These are phyloP conservation scores for Lactifluus subvellereus DNA, from an alignment of 768 basidiomycete species.

Conservation along the genomic window DNA sequence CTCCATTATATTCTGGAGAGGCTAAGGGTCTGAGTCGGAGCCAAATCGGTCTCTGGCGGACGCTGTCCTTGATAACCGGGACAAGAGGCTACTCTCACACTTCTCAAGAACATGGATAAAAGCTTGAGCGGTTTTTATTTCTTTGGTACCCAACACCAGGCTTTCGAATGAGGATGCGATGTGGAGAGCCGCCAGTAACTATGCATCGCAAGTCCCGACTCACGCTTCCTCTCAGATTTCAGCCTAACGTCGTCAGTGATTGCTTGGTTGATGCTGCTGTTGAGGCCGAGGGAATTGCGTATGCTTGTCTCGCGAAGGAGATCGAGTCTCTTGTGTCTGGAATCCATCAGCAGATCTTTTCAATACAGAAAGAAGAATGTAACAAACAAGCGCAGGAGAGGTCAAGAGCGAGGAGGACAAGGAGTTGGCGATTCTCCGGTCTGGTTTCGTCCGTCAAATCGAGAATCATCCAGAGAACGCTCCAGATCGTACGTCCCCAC, in stretches of 20 bases:
- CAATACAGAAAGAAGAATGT: conserved; percentile 14
- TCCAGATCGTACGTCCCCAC: conserved; percentile 6
- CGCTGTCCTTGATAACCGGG: not conserved
- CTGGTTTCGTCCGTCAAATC: conserved; percentile 3
- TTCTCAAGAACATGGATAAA: not conserved
- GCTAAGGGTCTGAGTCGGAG: not conserved
- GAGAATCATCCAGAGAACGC: conserved; percentile 6
- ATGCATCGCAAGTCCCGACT: conserved; percentile 5
- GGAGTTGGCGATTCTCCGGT: not conserved
- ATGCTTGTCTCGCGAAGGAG: not conserved
- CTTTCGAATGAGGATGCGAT: conserved; percentile 1
- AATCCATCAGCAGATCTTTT: not conserved
- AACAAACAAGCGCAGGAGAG: conserved; percentile 3
- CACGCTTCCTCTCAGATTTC: conserved; percentile 9
- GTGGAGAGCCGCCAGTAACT: not conserved
- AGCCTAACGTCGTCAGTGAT: not conserved
- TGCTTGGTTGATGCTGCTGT: not conserved
- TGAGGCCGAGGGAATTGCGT: conserved; percentile 1
- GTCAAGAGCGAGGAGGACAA: not conserved
- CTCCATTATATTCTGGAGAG: conserved; percentile 1
- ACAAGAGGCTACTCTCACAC: not conserved
- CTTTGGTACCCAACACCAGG: not conserved
- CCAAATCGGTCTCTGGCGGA: not conserved
- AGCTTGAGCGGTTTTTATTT: not conserved
- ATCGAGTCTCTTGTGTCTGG: conserved; percentile 6